Evolutionary conservation across 768 basidiomycete genomes (phyloP).

Genomic region (Leccinum aurantiacum): DNA sequence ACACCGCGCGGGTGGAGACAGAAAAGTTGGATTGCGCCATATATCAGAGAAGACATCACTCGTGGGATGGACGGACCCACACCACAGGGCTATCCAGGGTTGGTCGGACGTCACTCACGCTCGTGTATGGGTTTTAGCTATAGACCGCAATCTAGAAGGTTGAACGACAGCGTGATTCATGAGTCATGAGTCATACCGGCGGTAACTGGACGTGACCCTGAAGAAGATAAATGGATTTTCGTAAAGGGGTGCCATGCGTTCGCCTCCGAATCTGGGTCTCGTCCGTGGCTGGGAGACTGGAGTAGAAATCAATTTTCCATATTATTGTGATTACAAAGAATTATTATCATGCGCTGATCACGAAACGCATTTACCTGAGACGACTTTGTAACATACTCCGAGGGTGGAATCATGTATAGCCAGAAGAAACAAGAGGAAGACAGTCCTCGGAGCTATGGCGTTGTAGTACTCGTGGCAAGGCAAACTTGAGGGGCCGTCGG

Average conservation of each 20-base stretch:
- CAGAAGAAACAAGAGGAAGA: background rate
- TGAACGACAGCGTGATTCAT: background rate
- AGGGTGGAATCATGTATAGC: background rate
- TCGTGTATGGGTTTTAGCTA: background rate
- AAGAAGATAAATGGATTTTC: background rate
- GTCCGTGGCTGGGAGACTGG: background rate
- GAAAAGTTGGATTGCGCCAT: background rate
- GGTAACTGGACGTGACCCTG: background rate
- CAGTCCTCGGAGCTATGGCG: background rate
- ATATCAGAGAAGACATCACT: background rate
- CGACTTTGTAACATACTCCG: background rate
- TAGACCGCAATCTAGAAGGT: background rate
- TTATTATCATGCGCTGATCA: background rate
- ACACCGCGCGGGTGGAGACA: background rate
- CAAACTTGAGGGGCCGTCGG: background rate
- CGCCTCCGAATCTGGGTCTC: background rate
- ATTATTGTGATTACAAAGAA: no score
- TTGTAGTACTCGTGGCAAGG: background rate
- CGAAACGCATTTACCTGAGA: background rate
- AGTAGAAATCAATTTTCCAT: background rate
- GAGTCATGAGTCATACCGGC: background rate
- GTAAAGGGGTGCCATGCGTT: background rate
- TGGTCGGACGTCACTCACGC: background rate
- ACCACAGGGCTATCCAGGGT: background rate
- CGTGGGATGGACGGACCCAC: slow-evolving; percentile 2